Evolutionary conservation across 768 basidiomycete genomes (phyloP), one percentile per base, ranked within the genome.

Genomic region (Paxillus ammoniavirescens): DNA sequence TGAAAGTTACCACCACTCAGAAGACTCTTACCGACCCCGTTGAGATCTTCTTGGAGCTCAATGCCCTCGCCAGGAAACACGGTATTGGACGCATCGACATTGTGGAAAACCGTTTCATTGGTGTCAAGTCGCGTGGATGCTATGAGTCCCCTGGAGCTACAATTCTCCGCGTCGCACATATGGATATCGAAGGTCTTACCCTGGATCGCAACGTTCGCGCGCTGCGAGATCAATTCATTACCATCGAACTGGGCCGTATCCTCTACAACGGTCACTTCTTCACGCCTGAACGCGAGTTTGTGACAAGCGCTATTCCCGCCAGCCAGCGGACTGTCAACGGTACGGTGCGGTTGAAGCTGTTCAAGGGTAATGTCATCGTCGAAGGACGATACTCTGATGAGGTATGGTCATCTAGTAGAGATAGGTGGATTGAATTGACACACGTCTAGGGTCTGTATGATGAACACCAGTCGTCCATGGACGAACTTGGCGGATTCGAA

Each of bases 251-350:
- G 51, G 86, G 91, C 71, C 79, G 87, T 61, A 95, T 99, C 65
- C 77, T 99, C 45, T 98, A 99, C 80, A 98, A 98, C 67, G 97
- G 96, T 36, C 93, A 96, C 76, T 98, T 93, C 85, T 99, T 98
- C 82, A 96, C 94, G n/a, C 95, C 97, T 43, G 97, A 98, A 75
- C 82, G 96, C 60, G 97, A 98, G 74, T 98, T 98, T 66, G 76
- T 98, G 65, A 88, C 87, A 42, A 85, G 87, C 65, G 82, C 90
- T 50, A 93, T 98, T 67, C 93, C 94, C 4, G 86, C 93, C 40
- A 93, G 90, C 70, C 97, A 99, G 77, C 81, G 90, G 72, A 97
- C 94, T 23, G 97, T 99, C 60, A 98, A 98, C 64, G 97, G 97
- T 43, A 70, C 87, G 43, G 94, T 98, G 49, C 82, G 88, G 52